Conservation (phyloP, 352 stramenopile genomes). For the Phytophthora pistaciae region DNA sequence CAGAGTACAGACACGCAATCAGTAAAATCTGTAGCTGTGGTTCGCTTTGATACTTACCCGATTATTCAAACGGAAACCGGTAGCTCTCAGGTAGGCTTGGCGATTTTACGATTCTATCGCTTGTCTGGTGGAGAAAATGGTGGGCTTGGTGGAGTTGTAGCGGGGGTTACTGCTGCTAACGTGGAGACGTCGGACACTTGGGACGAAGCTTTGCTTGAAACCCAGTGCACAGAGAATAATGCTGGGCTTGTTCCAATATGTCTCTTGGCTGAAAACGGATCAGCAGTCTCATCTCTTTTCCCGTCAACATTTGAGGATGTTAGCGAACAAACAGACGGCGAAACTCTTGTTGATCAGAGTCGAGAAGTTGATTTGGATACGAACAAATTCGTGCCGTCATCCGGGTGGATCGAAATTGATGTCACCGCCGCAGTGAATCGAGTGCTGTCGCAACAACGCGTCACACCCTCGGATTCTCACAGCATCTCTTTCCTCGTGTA, state of each 20-base stretch:
- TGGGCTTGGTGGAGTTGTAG: slow-evolving; percentile 59
- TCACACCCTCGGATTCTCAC: slow-evolving; percentile 25
- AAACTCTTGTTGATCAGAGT: slow-evolving; percentile 41
- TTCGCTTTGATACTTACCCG: slow-evolving; percentile 53
- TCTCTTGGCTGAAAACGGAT: slow-evolving; percentile 25
- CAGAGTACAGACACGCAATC: slow-evolving; percentile 39
- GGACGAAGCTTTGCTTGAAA: slow-evolving; percentile 47
- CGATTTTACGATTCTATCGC: slow-evolving; percentile 62
- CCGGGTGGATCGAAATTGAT: slow-evolving; percentile 75
- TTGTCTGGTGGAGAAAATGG: slow-evolving; percentile 70
- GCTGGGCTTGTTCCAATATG: slow-evolving; percentile 30
- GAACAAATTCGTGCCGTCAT: slow-evolving; percentile 48
- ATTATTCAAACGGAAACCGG: slow-evolving; percentile 40
- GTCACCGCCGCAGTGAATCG: slow-evolving; percentile 69
- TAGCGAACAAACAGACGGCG: slow-evolving; percentile 28
- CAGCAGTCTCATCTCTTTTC: slow-evolving; percentile 42
- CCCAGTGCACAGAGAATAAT: slow-evolving; percentile 20
- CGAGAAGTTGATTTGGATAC: slow-evolving; percentile 41
- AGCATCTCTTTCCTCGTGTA: slow-evolving; percentile 70
- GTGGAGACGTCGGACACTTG: slow-evolving; percentile 34
- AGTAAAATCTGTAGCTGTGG: slow-evolving; percentile 41
- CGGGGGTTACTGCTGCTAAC: slow-evolving; percentile 49
- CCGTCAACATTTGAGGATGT: slow-evolving; percentile 47
- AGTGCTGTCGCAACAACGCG: slow-evolving; percentile 46
- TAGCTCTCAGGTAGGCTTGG: slow-evolving; percentile 63